Conservation (phyloP, 768 basidiomycete genomes). For the Auriscalpium microsporum region DNA sequence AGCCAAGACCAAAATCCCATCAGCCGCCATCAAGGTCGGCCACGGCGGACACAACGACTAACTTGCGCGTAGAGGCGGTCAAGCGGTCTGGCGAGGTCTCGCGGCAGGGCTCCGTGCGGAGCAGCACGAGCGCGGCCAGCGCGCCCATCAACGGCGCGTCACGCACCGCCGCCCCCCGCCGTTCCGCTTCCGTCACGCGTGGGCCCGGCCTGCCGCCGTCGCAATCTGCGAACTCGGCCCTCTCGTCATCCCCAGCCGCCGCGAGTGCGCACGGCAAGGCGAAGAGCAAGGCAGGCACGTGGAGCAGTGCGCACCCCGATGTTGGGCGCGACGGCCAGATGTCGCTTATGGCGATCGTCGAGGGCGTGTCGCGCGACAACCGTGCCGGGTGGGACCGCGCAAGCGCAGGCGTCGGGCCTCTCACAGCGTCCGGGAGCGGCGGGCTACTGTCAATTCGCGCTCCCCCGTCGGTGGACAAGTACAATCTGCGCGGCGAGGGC, state of each 20-base stretch:
- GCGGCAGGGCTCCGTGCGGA: conserved; percentile 4
- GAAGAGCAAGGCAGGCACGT: neutral
- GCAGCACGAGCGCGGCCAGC: neutral
- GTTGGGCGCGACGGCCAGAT: conserved; percentile 23
- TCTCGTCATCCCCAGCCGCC: neutral
- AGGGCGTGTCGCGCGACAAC: conserved; percentile 42
- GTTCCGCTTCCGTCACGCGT: neutral
- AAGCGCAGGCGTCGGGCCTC: neutral
- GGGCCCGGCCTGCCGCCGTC: neutral
- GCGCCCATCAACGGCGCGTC: neutral
- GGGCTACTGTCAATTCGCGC: conserved; percentile 8
- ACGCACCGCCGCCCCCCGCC: neutral
- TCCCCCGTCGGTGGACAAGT: conserved; percentile 7
- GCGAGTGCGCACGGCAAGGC: neutral
- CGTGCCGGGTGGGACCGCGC: conserved; percentile 20
- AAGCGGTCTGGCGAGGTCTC: conserved; percentile 6
- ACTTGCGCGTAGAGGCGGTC: conserved; percentile 5
- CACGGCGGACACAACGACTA: neutral
- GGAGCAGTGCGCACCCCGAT: neutral
- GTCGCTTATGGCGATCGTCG: conserved; percentile 58
- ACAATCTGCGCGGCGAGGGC: conserved; percentile 10
- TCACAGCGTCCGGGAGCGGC: neutral
- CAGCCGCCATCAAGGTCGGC: too few relatives aligned
- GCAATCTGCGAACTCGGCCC: neutral
- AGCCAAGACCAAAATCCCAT: too few relatives aligned